A percentile compares a stretch with the other conserved stretches of the same genome.
Conservation (phyloP, 345 rosid genomes). For the Eucalyptus decipiens region DNA sequence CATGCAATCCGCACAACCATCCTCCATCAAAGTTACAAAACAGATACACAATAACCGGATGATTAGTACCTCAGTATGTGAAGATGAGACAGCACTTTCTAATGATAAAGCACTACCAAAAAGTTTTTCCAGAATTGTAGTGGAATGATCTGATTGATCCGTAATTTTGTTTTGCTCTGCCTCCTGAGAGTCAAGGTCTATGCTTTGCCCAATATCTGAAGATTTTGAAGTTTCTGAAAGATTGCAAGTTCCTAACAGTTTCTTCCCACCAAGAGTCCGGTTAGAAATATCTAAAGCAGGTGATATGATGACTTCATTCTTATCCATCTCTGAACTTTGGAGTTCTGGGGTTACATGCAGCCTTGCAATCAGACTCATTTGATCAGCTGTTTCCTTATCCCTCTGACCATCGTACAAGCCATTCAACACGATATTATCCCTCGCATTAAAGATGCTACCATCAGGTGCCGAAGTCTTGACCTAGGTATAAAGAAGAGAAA, state of each 20-base stretch:
- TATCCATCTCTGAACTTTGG: conserved; percentile 6
- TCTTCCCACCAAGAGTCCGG: conserved; percentile 8
- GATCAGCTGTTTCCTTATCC: conserved; percentile 17
- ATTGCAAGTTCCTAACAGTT: conserved; percentile 17
- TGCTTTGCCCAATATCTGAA: conserved; percentile 11
- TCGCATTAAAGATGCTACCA: conserved; percentile 19
- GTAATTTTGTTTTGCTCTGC: conserved; percentile 15
- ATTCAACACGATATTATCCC: conserved; percentile 19
- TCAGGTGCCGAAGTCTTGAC: conserved; percentile 41
- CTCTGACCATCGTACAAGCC: conserved; percentile 21
- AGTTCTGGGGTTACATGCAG: conserved; percentile 20
- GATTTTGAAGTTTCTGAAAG: conserved; percentile 21
- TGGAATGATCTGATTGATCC: conserved; percentile 22
- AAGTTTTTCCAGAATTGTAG: conserved; percentile 73
- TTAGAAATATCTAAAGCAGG: conserved; percentile 25
- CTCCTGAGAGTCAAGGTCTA: conserved; percentile 28
- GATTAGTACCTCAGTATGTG: background rate
- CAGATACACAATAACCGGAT: background rate
- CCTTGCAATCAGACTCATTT: conserved; percentile 16
- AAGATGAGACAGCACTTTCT: conserved; percentile 25
- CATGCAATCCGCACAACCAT: background rate
- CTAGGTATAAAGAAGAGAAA: conserved; percentile 11
- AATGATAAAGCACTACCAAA: conserved; percentile 47
- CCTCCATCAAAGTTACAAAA: background rate
- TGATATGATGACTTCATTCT: conserved; percentile 16